Conservation (phyloP, 1,139 yeast species). For the Geotrichum reessii region DNA sequence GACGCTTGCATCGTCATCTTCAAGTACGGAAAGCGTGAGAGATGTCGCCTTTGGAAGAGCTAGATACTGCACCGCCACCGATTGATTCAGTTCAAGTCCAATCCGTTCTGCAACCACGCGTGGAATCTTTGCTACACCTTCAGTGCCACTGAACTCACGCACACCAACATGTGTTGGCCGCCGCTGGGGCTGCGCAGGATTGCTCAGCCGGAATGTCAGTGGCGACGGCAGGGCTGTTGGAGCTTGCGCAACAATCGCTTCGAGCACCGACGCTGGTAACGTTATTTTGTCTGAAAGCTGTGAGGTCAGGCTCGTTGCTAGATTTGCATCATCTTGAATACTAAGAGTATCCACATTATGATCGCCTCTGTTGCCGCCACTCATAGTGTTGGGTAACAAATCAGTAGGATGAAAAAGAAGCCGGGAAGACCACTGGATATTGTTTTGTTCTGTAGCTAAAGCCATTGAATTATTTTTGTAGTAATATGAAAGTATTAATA, state of each 20-base stretch:
- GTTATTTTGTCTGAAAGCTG: conserved; percentile 28
- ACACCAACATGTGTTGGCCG: conserved; percentile 38
- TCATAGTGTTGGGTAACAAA: not conserved
- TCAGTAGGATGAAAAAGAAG: not conserved
- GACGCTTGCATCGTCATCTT: conserved; percentile 26
- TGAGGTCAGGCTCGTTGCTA: not conserved
- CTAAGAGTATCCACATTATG: not conserved
- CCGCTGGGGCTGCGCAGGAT: conserved; percentile 22
- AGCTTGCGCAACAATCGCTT: conserved; percentile 26
- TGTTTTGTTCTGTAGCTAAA: not conserved
- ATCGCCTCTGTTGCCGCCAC: not conserved
- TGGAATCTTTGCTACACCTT: conserved; percentile 32
- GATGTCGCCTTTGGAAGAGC: conserved; percentile 37
- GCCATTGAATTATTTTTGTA: not conserved
- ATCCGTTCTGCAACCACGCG: conserved; percentile 27
- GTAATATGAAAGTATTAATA: not conserved
- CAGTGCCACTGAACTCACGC: conserved; percentile 39
- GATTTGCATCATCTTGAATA: not conserved
- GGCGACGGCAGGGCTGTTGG: conserved; percentile 33
- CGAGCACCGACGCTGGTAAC: conserved; percentile 33
- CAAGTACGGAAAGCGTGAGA: conserved; percentile 32
- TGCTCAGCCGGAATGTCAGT: conserved; percentile 34
- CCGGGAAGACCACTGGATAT: not conserved
- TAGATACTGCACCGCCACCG: conserved; percentile 26
- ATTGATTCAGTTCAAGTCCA: conserved; percentile 23